phyloP scores from a whole-genome alignment of 2,329 filamentous ascomycete genomes.

The Zymoseptoria tritici region DNA sequence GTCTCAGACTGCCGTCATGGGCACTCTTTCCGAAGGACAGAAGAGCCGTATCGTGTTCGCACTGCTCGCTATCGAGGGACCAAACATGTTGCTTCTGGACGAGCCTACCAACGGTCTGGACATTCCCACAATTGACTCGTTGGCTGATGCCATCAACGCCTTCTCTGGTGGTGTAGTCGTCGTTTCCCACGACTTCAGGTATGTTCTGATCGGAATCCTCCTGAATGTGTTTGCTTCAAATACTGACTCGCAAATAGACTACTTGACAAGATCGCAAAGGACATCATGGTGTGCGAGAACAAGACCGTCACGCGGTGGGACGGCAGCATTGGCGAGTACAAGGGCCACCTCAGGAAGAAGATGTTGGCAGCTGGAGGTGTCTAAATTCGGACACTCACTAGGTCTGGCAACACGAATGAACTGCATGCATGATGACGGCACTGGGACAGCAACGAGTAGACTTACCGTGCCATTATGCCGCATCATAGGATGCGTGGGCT shows the following conservation, averaged over 20 bases:
- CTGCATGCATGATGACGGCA: not conserved
- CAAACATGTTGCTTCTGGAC: slow-evolving; percentile 96
- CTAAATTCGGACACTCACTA: not conserved
- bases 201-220: slow-evolving; percentile 33
- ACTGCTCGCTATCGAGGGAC: slow-evolving; percentile 84
- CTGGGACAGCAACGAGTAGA: not conserved
- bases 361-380: slow-evolving; percentile 54
- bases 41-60: slow-evolving; percentile 98
- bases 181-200: slow-evolving; percentile 98
- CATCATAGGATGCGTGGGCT: not conserved
- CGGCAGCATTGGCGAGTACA: slow-evolving; percentile 86
- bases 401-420: not conserved
- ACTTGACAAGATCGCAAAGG: slow-evolving; percentile 98
- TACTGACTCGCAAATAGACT: slow-evolving; percentile 54
- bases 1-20: slow-evolving; percentile 93
- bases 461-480: not conserved
- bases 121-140: slow-evolving; percentile 94
- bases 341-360: slow-evolving; percentile 98
- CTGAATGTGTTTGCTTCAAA: slow-evolving; percentile 1
- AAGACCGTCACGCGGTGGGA: slow-evolving; percentile 87
- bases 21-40: slow-evolving; percentile 93
- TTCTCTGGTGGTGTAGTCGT: slow-evolving; percentile 96
- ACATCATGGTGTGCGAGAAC: slow-evolving; percentile 99
- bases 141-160: slow-evolving; percentile 95
- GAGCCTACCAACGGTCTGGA: slow-evolving; percentile 99